Base-by-base conservation (phyloP, 495 filamentous ascomycete genomes). In the Margaritispora aquatica region DNA sequence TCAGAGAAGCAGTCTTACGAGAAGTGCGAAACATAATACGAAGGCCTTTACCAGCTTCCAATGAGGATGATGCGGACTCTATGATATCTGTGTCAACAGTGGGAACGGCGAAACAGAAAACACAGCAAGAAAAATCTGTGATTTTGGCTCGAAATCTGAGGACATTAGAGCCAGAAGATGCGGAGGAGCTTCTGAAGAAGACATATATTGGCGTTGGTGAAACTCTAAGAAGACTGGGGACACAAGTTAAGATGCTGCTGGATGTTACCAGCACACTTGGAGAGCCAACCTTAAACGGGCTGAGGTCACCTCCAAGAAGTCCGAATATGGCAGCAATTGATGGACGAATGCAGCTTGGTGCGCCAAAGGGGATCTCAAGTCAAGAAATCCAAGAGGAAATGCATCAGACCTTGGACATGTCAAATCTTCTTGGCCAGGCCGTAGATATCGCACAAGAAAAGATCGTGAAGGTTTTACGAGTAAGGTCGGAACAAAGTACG, bases 391-490 rank as follows among this genome's bases (percentile, higher is more conserved):
- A 93, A 63, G 90, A 92, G 67, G 90, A 96, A 59, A 86, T 96
- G 24, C 81, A 90, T 56, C 82, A 89, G 63, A 85, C 88, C 1
- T 75, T 97, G 66, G 94, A 97, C 63, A 87, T 97, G 80, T 89
- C 90, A 7, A 96, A 90, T 67, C 81, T 99, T n/a, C 80, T 97
- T 10, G 92, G 92, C 19, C 88, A 96, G 65, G 91, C 90, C 0
- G 91, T 99, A 7, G 94, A 99, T 67, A 87, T 90, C 26, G 91
- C 90, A 9, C 92, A 97, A 61, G 87, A 90, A 1, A 91, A 96
- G 70, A 90, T 96, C 34, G 91, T 89, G 0, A 96, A 94, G 62
- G 80, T 98, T 0, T 78, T 98, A 29, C 90, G 89, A 59, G 94
- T 96, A 22, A 86, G 94, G n/a, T 85, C 88, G 0, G 91, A 96